Percentiles rank a stretch among this genome's conserved stretches.
Evolutionary conservation across 345 rosid genomes (phyloP).

Genomic region (Draba incana): DNA sequence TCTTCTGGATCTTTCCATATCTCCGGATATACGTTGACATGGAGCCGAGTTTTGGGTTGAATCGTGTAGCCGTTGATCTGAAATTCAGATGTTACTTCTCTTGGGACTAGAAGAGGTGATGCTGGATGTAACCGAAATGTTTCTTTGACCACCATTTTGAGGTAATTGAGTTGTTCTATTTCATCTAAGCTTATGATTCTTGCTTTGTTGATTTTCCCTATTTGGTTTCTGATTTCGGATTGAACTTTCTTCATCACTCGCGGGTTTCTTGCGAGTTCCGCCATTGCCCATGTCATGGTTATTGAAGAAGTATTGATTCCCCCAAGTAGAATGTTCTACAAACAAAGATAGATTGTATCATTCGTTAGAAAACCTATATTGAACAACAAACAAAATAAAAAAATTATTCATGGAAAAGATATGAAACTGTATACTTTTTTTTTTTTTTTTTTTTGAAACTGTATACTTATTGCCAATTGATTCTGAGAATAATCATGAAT

Average conservation of each 20-base stretch:
- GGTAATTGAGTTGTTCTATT: conserved; percentile 37
- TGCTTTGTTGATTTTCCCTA: conserved; percentile 27
- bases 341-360: background rate
- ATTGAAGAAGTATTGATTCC: conserved; percentile 53
- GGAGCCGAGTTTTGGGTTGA: conserved; percentile 43
- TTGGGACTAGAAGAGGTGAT: conserved; percentile 43
- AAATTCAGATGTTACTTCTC: conserved; percentile 43
- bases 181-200: conserved; percentile 35
- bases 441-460: too few relatives aligned
- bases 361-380: too few relatives aligned
- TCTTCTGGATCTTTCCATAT: conserved; percentile 45
- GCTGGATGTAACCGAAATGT: conserved; percentile 49
- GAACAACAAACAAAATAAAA: too few relatives aligned
- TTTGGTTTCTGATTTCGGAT: conserved; percentile 44
- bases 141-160: conserved; percentile 51
- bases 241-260: conserved; percentile 61
- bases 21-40: conserved; percentile 42
- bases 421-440: too few relatives aligned
- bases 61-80: conserved; percentile 41
- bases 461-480: background rate
- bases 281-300: conserved; percentile 61
- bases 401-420: too few relatives aligned
- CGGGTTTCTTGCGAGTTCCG: conserved; percentile 56
- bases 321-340: conserved; percentile 47
- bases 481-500: background rate